Conservation (phyloP, 2,329 filamentous ascomycete genomes). For the Colletotrichum truncatum region DNA sequence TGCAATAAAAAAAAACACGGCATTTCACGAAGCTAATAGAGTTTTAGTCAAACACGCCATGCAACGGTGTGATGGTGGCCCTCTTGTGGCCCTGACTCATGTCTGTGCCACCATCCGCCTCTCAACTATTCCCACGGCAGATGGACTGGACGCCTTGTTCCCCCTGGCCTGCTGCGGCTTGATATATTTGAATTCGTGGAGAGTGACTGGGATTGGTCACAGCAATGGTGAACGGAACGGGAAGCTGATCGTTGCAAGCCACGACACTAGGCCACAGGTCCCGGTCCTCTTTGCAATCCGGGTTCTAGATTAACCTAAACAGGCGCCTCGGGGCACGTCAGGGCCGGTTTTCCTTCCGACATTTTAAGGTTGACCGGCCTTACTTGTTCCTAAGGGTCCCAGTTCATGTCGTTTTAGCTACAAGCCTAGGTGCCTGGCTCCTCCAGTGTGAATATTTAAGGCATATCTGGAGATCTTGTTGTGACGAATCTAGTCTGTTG, state of each 20-base stretch:
- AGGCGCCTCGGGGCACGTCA: neutral
- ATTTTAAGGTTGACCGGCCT: neutral
- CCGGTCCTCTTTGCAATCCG: neutral
- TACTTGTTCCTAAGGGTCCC: neutral
- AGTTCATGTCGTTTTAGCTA: neutral
- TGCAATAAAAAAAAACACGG: neutral
- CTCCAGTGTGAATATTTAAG: no score
- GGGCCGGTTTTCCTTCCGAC: neutral
- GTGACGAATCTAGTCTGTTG: no score
- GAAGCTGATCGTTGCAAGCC: neutral
- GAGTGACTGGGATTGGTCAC: neutral
- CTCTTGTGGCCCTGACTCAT: neutral
- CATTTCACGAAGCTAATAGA: slow-evolving; percentile 3
- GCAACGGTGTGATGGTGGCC: slow-evolving; percentile 4
- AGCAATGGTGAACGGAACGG: neutral
- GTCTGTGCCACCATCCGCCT: neutral
- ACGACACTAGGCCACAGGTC: neutral
- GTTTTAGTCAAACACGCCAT: slow-evolving; percentile 22
- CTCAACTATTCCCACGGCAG: neutral
- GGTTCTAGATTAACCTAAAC: neutral
- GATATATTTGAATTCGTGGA: neutral
- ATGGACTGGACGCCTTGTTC: neutral
- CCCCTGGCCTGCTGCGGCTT: neutral
- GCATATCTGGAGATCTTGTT: no score
- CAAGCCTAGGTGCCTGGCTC: neutral